Evolutionary conservation across 805 yeast genomes (phyloP).

Genomic region (Barnettozyma siamensis): DNA sequence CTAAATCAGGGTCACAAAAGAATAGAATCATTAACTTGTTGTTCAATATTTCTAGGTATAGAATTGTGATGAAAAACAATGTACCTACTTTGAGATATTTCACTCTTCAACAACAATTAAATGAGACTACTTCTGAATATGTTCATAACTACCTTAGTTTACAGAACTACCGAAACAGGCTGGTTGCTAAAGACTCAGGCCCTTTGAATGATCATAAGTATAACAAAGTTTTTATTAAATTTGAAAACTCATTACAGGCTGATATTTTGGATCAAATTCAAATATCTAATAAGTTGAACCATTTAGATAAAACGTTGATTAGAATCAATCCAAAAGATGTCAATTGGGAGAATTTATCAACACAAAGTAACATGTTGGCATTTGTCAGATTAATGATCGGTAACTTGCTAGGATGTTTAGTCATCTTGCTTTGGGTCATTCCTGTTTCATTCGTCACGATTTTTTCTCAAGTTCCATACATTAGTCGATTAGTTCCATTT

Average conservation of each 20-base stretch:
- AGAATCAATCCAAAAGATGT: conserved; percentile 64
- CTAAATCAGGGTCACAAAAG: neutral
- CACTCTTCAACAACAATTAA: conserved; percentile 1
- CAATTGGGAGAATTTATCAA: conserved; percentile 59
- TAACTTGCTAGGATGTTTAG: conserved; percentile 37
- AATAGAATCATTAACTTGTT: neutral
- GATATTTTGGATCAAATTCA: conserved; percentile 59
- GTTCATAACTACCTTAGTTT: conserved; percentile 9
- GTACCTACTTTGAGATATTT: conserved; percentile 7
- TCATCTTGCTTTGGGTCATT: conserved; percentile 66
- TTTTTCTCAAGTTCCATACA: conserved; percentile 64
- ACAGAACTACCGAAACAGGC: conserved; percentile 10
- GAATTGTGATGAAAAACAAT: conserved; percentile 10
- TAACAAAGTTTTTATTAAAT: conserved; percentile 56
- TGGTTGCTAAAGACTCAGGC: conserved; percentile 17
- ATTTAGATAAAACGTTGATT: conserved; percentile 37
- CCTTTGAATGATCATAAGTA: conserved; percentile 24
- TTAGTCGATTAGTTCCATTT: conserved; percentile 56
- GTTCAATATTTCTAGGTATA: neutral
- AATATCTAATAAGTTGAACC: conserved; percentile 37
- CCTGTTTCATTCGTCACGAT: conserved; percentile 81
- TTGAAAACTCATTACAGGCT: conserved; percentile 50
- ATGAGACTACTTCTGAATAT: conserved; percentile 1
- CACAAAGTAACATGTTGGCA: conserved; percentile 31
- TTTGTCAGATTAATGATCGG: conserved; percentile 39